phyloP scores from a whole-genome alignment of 306 rosid species.

The Parietaria judaica region DNA sequence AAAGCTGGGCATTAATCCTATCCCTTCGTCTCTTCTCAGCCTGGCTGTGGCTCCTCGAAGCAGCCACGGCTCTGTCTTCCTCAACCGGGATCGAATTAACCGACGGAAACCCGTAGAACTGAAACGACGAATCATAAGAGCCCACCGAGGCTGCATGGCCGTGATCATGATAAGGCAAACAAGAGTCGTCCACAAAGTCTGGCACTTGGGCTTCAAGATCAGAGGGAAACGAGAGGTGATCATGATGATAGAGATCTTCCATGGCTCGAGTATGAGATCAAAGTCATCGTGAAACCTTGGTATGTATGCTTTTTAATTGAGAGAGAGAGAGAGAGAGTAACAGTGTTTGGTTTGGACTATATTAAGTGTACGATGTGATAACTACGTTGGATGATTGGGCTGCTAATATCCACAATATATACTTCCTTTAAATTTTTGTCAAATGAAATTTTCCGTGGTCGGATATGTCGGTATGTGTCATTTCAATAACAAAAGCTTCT shows the following conservation, averaged over 20 bases:
- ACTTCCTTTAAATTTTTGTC: slow-evolving; percentile 38
- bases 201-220: slow-evolving; percentile 12
- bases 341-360: slow-evolving; percentile 43
- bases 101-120: slow-evolving; percentile 39
- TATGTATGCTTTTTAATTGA: slow-evolving; percentile 38
- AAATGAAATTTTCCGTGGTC: slow-evolving; percentile 50
- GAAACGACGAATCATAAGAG: slow-evolving; percentile 34
- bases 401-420: slow-evolving; percentile 24
- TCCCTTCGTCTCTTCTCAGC: slow-evolving; percentile 95
- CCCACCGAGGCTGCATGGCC: slow-evolving; percentile 25
- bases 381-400: slow-evolving; percentile 47
- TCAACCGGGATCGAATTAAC: slow-evolving; percentile 34
- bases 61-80: slow-evolving; percentile 50
- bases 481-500: slow-evolving; percentile 20
- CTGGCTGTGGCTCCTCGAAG: slow-evolving; percentile 90
- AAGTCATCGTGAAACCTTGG: slow-evolving; percentile 15
- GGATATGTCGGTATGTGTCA: slow-evolving; percentile 43
- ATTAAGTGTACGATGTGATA: slow-evolving; percentile 32
- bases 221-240: slow-evolving; percentile 20
- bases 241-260: slow-evolving; percentile 42
- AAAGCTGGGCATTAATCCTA: slow-evolving; percentile 87
- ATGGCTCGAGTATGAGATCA: slow-evolving; percentile 16
- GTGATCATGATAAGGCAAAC: slow-evolving; percentile 27
- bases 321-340: background rate
- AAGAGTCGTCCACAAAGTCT: slow-evolving; percentile 26